Conservation (phyloP, 2,329 filamentous ascomycete genomes). For the Paraphoma chrysanthemicola region DNA sequence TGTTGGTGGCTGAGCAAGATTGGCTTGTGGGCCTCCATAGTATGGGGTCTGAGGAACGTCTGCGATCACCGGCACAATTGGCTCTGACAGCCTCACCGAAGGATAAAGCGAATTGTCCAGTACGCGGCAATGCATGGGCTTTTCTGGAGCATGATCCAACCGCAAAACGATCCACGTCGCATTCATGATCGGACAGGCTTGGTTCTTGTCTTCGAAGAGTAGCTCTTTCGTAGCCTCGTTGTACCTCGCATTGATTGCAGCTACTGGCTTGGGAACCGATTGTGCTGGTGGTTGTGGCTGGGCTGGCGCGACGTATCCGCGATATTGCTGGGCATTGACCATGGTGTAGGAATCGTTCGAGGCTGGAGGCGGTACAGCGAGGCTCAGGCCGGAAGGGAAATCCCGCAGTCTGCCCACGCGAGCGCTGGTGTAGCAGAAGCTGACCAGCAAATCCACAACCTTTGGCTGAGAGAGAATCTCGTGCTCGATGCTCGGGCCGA, state of each 20-base stretch:
- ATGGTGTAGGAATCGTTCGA: conserved; percentile 23
- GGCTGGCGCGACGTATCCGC: background rate
- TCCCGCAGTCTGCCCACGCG: conserved; percentile 53
- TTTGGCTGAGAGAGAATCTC: conserved; percentile 80
- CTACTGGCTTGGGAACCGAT: background rate
- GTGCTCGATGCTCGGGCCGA: conserved; percentile 84
- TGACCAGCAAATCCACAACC: conserved; percentile 84
- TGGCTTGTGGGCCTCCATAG: background rate
- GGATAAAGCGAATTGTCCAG: conserved; percentile 54
- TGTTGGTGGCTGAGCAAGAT: background rate
- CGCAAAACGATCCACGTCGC: conserved; percentile 63
- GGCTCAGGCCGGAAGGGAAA: conserved; percentile 64
- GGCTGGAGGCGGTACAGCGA: conserved; percentile 56
- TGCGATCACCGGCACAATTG: conserved; percentile 20
- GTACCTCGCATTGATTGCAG: conserved; percentile 29
- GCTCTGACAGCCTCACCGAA: conserved; percentile 44
- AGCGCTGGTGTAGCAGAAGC: conserved; percentile 75
- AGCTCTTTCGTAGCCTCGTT: conserved; percentile 52
- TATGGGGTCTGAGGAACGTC: background rate
- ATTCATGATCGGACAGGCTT: conserved; percentile 45
- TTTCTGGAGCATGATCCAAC: conserved; percentile 15
- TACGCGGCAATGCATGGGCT: conserved; percentile 59
- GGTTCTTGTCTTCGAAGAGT: conserved; percentile 44
- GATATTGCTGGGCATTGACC: conserved; percentile 3
- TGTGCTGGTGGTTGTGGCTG: background rate